These are phyloP conservation scores for Termitomyces sp. DNA, from an alignment of 768 basidiomycete species.

Conservation along the genomic window DNA sequence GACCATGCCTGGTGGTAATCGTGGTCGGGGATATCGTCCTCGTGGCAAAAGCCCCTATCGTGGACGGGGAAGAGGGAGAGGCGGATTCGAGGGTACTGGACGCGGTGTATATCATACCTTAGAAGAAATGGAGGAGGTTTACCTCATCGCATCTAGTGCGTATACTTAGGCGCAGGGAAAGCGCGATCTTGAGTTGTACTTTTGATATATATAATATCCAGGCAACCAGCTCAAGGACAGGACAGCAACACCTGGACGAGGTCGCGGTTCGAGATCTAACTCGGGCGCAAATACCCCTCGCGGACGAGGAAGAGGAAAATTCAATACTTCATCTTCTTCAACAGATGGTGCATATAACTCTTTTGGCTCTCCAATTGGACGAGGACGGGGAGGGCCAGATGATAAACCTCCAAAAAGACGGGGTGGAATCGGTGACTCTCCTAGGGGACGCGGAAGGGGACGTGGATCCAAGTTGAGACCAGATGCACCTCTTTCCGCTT, in stretches of 20 bases:
- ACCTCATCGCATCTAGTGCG: slow-evolving; percentile 20
- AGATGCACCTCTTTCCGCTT: slow-evolving; percentile 48
- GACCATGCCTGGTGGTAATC: background rate
- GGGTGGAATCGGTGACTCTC: slow-evolving; percentile 14
- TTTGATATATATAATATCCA: slow-evolving; percentile 9
- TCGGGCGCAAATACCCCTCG: slow-evolving; percentile 14
- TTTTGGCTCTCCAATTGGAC: slow-evolving; percentile 7
- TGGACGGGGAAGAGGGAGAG: slow-evolving; percentile 21
- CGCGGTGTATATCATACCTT: slow-evolving; percentile 17
- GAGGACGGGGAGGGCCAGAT: slow-evolving; percentile 1
- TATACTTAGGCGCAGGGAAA: slow-evolving; percentile 8
- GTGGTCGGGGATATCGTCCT: slow-evolving; percentile 12
- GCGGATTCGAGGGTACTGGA: slow-evolving; percentile 16
- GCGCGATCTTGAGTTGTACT: slow-evolving; percentile 1
- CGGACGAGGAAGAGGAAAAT: slow-evolving; percentile 15
- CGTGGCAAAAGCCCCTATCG: slow-evolving; percentile 13
- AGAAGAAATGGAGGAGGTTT: slow-evolving; percentile 13
- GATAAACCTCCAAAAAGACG: slow-evolving; percentile 10
- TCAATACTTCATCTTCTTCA: background rate
- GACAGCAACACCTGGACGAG: slow-evolving; percentile 15
- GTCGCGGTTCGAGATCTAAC: slow-evolving; percentile 8
- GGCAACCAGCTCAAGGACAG: slow-evolving; percentile 11
- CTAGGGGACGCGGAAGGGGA: slow-evolving; percentile 17
- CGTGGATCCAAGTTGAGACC: slow-evolving; percentile 26
- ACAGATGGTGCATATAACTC: background rate